A percentile compares a stretch with the other conserved stretches of the same genome.
These are phyloP conservation scores for Hemileia vastatrix DNA, from an alignment of 1,284 basidiomycete species.

Conservation along the genomic window DNA sequence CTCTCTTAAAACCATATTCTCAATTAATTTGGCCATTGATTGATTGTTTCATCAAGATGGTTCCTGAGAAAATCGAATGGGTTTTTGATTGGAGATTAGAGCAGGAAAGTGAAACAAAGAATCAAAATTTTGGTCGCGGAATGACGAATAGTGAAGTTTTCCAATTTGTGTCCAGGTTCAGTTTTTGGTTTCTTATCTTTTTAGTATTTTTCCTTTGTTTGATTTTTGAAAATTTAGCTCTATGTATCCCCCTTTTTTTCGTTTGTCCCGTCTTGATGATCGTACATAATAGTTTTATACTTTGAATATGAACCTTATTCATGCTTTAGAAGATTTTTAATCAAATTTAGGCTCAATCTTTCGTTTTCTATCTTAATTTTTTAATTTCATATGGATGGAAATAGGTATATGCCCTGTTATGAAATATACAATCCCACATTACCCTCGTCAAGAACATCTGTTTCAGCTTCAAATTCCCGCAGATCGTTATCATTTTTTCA, in stretches of 20 bases:
- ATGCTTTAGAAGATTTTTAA: neutral
- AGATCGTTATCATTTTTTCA: no score
- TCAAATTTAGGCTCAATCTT: neutral
- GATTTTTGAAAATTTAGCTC: neutral
- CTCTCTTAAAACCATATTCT: neutral
- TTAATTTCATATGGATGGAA: neutral
- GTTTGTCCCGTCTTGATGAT: neutral
- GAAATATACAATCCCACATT: no score
- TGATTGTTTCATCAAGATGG: slow-evolving; percentile 7
- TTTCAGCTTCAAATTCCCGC: no score
- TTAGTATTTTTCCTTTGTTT: neutral
- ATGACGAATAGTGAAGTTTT: slow-evolving; percentile 14
- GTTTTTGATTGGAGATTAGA: slow-evolving; percentile 15
- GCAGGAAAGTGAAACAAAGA: slow-evolving; percentile 18
- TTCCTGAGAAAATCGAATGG: slow-evolving; percentile 10
- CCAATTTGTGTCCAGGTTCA: slow-evolving; percentile 6
- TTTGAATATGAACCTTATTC: neutral
- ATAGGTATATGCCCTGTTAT: slow-evolving; percentile 16
- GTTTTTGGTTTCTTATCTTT: neutral
- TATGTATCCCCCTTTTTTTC: neutral
- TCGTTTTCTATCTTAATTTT: neutral
- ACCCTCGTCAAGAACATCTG: no score
- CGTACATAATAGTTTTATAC: neutral
- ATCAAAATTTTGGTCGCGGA: slow-evolving; percentile 6
- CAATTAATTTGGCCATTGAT: slow-evolving; percentile 1